These are phyloP conservation scores for Sordariomycetes sp. DNA, from an alignment of 2,329 filamentous ascomycete genomes.

Conservation along the genomic window DNA sequence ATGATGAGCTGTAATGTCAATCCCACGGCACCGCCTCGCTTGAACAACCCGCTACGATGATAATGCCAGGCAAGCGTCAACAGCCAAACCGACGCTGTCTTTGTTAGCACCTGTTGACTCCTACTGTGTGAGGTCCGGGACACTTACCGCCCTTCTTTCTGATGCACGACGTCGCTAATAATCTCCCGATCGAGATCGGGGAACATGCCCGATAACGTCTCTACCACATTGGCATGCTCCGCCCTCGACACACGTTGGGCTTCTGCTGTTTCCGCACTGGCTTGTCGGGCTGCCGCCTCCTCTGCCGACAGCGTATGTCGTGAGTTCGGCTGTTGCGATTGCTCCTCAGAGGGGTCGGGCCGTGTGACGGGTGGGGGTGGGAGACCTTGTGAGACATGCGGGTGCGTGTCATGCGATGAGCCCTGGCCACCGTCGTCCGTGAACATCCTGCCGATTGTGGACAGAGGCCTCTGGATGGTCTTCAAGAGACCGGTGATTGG, in stretches of 20 bases:
- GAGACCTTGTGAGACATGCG: slow-evolving; percentile 5
- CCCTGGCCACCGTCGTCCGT: slow-evolving; percentile 51
- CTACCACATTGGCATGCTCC: slow-evolving; percentile 86
- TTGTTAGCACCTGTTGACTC: neutral
- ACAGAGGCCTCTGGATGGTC: slow-evolving; percentile 84
- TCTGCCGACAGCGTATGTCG: slow-evolving; percentile 57
- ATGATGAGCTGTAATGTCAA: no score
- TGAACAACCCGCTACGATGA: no score
- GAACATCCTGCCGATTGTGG: slow-evolving; percentile 91
- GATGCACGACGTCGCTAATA: slow-evolving; percentile 91
- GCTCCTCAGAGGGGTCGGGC: neutral
- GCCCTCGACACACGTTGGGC: slow-evolving; percentile 72
- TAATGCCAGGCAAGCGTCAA: slow-evolving; percentile 74
- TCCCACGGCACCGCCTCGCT: no score
- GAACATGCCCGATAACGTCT: slow-evolving; percentile 94
- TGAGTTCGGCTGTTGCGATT: slow-evolving; percentile 18
- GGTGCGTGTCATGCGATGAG: slow-evolving; percentile 15
- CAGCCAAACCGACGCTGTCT: slow-evolving; percentile 68
- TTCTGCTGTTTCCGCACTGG: slow-evolving; percentile 81
- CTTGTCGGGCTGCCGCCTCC: slow-evolving; percentile 82
- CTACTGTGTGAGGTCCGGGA: neutral
- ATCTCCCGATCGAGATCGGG: slow-evolving; percentile 88
- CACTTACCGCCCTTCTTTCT: slow-evolving; percentile 86
- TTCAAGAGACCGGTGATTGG: slow-evolving; percentile 78
- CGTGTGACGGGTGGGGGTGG: slow-evolving; percentile 15